Evolutionary conservation across 495 filamentous ascomycete species (phyloP), one percentile per base, ranked within the genome.

Genomic region (Bryoglossum gracile): DNA sequence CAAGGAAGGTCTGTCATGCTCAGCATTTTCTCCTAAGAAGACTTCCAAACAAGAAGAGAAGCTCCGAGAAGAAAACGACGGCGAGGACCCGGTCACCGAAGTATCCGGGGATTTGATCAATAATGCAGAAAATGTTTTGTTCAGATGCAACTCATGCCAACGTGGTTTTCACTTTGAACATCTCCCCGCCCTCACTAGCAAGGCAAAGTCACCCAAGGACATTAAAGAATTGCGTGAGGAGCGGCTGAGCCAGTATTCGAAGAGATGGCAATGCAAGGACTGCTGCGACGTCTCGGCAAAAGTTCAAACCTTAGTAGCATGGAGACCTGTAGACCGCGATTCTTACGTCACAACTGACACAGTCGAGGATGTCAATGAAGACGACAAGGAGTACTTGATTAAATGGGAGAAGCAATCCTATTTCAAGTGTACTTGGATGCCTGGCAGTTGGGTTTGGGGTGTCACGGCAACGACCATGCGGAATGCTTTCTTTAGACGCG

Each of bases 371-470:
- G 62, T 74, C 14, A 72, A 78, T 14, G 83, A 89, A 59, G 80
- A 86, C 32, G 69, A 86, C 3, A 84, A 89, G 35, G 88, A 95
- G 56, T 97, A 97, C 55, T 75, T 99, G 0, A 69, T 97, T 56
- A 96, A 92, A 63, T 97, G 89, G 83, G 77, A 84, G 28, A 60
- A 69, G 0, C 74, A 78, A 43, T 94, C 90, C 0, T 91, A 95
- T 52, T 83, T 80, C 54, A 83, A 83, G 44, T 83, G 81, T 18
- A 69, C 64, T 2, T 99, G 94, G 94, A 80, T 87, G 74, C 81
- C 86, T 14, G 94, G 92, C 6, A 74, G 81, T 19, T 99, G 94
- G 94, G 75, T 90, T 11, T 89, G 77, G 74, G 90, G 89, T n/a
- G 67, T 82, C n/a, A 75, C 75, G 35, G 65, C 68, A 14, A 42